A percentile compares a stretch with the other conserved stretches of the same genome.
These are phyloP conservation scores for Adansonia rubrostipa DNA, from an alignment of 441 rosid genomes.

Conservation along the genomic window DNA sequence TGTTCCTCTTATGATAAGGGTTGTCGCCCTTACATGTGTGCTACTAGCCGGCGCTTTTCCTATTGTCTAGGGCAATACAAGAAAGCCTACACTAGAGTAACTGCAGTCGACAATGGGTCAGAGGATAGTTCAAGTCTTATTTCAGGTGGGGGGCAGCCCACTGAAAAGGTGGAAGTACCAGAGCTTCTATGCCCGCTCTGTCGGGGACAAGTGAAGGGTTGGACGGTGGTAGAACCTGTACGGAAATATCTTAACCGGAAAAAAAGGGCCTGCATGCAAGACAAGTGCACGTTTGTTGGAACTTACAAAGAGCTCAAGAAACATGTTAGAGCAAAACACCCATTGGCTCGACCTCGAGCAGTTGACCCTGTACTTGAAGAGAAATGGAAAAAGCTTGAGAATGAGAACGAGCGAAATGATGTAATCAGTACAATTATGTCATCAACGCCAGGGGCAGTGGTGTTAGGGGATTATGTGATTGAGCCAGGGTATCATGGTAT, in stretches of 20 bases:
- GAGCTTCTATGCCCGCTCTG: slow-evolving; percentile 68
- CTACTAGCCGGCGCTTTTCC: slow-evolving; percentile 64
- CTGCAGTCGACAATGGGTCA: slow-evolving; percentile 36
- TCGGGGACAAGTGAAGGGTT: slow-evolving; percentile 75
- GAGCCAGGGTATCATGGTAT: slow-evolving; percentile 49
- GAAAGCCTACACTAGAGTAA: slow-evolving; percentile 57
- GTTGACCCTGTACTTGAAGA: slow-evolving; percentile 62
- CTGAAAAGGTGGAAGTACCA: slow-evolving; percentile 46
- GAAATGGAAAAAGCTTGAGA: slow-evolving; percentile 68
- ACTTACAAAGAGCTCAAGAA: slow-evolving; percentile 56
- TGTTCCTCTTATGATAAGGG: slow-evolving; percentile 72
- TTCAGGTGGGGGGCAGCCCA: slow-evolving; percentile 29
- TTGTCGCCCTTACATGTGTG: slow-evolving; percentile 75
- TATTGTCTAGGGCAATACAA: slow-evolving; percentile 70
- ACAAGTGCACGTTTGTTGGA: slow-evolving; percentile 57
- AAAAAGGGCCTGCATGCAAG: slow-evolving; percentile 69
- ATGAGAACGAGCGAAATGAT: slow-evolving; percentile 55
- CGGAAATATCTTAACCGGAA: slow-evolving; percentile 55
- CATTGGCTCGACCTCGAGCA: slow-evolving; percentile 60
- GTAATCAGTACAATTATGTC: slow-evolving; percentile 71
- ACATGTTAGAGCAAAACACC: slow-evolving; percentile 64
- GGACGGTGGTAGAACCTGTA: slow-evolving; percentile 69
- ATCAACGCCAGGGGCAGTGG: slow-evolving; percentile 65
- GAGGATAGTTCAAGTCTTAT: slow-evolving; percentile 32
- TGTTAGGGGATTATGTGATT: slow-evolving; percentile 68